Percentiles rank a stretch among this genome's conserved stretches.
Conservation (phyloP, 768 basidiomycete species). For the Auriculariales sp. region DNA sequence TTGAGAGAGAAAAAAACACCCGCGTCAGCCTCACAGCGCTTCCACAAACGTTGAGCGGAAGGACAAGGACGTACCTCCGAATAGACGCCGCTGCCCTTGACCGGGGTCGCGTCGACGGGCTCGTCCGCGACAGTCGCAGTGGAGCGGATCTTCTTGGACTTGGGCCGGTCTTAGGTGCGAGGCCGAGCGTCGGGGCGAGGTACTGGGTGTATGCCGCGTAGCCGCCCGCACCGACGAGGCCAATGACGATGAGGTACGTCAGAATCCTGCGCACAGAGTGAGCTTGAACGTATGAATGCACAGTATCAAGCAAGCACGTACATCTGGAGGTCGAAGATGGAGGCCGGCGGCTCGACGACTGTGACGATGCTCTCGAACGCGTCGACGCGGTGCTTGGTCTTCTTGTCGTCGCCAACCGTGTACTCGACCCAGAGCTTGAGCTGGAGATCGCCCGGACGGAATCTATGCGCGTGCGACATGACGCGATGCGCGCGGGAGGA, state of each 20-base stretch:
- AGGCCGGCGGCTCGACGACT: slow-evolving; percentile 65
- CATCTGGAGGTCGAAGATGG: slow-evolving; percentile 72
- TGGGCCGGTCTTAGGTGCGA: slow-evolving; percentile 39
- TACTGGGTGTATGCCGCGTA: slow-evolving; percentile 57
- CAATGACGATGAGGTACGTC: slow-evolving; percentile 57
- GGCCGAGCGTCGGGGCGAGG: slow-evolving; percentile 31
- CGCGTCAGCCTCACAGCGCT: no score
- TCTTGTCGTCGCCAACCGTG: slow-evolving; percentile 43
- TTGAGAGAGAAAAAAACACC: no score
- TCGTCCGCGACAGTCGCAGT: slow-evolving; percentile 16
- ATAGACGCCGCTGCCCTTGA: slow-evolving; percentile 53
- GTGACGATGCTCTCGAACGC: slow-evolving; percentile 67
- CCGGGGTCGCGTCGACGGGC: slow-evolving; percentile 35
- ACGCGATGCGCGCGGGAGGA: neutral
- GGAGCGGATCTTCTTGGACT: slow-evolving; percentile 13
- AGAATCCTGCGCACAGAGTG: slow-evolving; percentile 27
- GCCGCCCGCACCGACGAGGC: slow-evolving; percentile 42
- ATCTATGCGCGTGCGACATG: neutral
- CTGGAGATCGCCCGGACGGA: slow-evolving; percentile 58
- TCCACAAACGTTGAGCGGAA: no score
- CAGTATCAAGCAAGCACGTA: slow-evolving; percentile 21
- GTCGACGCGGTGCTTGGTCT: slow-evolving; percentile 39
- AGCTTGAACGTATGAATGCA: neutral
- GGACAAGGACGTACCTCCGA: no score
- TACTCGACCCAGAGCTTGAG: slow-evolving; percentile 70